Base-by-base conservation (phyloP, 1,284 basidiomycete genomes). In the Ceraceosorus guamensis region DNA sequence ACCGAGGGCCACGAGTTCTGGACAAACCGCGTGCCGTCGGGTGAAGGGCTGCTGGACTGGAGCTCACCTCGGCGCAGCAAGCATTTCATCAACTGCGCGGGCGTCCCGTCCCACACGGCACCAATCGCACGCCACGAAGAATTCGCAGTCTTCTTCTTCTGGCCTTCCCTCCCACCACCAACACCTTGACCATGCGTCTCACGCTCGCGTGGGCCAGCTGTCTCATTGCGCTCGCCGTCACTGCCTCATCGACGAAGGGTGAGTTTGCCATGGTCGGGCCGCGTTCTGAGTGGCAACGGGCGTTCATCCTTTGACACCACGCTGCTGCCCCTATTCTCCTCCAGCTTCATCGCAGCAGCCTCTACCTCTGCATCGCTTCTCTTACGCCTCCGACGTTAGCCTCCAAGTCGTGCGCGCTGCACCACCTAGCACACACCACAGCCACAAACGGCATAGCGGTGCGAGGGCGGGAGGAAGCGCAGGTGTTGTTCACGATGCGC, bases 381-480 rank as follows among this genome's bases (percentile, higher is more conserved):
- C 34, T n/a, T 49, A 53, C 33, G 56, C 56, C n/a, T 50, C 51
- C 39, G 51, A 57, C 35, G 43, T 57, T 30, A 7, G 16, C 13
- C 16, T 61, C 44, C 51, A 61, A n/a, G 44, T 61, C 45, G 45
- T 54, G 32, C 30, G 33, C 51, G 44, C 16, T 5, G 37, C 34
- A 50, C n/a, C 13, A 14, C 24, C 39, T 10, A 16, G 13, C 32
- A 4, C 55, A 11, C 24, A 34, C 24, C 43, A n/a, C 18, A 7
- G 14, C 43, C 24, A 24, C 24, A n/a, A 33, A 44, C 39, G 32
- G 32, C 32, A 13, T 24, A 5, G 34, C 16, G 3, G 13, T 6
- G 13, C 30, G 34, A n/a, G 50, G 44, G 16, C 52, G 54, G n/a
- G n/a, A n/a, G n/a, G n/a, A n/a, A 48, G 33, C 35, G 34, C 6